Evolutionary conservation across 2,329 filamentous ascomycete genomes (phyloP).

Genomic region (Fusarium paranaense): DNA sequence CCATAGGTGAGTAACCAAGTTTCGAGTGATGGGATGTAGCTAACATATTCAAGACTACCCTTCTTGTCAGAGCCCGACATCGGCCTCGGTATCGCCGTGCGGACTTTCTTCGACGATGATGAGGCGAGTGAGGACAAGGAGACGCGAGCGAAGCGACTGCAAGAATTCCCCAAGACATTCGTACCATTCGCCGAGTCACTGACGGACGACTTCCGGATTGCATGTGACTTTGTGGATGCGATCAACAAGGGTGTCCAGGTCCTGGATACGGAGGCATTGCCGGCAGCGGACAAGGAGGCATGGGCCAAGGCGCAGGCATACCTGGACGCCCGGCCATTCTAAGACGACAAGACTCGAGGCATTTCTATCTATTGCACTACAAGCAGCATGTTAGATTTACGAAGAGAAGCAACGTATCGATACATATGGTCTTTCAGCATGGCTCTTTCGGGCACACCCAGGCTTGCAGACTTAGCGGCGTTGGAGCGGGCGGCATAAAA

Average conservation of each 20-base stretch:
- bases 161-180: conserved; percentile 63
- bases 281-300: conserved; percentile 58
- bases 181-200: conserved; percentile 71
- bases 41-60: conserved; percentile 64
- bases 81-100: conserved; percentile 81
- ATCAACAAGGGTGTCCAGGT: conserved; percentile 68
- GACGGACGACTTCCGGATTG: conserved; percentile 69
- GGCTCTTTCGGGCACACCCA: conserved; percentile 37
- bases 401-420: conserved; percentile 15
- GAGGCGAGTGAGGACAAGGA: conserved; percentile 66
- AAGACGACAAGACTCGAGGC: conserved; percentile 23
- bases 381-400: conserved; percentile 5
- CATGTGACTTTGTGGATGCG: conserved; percentile 68
- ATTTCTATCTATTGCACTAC: conserved; percentile 6
- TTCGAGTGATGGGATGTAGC: neutral
- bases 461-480: conserved; percentile 41
- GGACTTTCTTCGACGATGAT: conserved; percentile 82
- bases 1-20: conserved; percentile 68
- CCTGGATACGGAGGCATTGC: conserved; percentile 61
- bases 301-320: conserved; percentile 70
- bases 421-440: conserved; percentile 33
- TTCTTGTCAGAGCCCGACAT: conserved; percentile 79
- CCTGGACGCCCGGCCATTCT: conserved; percentile 59
- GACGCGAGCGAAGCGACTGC: conserved; percentile 57
- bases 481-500: conserved; percentile 43